A percentile compares a stretch with the other conserved stretches of the same genome.
phyloP scores from a whole-genome alignment of 2,329 filamentous ascomycete genomes.

The Phialophora chinensis region DNA sequence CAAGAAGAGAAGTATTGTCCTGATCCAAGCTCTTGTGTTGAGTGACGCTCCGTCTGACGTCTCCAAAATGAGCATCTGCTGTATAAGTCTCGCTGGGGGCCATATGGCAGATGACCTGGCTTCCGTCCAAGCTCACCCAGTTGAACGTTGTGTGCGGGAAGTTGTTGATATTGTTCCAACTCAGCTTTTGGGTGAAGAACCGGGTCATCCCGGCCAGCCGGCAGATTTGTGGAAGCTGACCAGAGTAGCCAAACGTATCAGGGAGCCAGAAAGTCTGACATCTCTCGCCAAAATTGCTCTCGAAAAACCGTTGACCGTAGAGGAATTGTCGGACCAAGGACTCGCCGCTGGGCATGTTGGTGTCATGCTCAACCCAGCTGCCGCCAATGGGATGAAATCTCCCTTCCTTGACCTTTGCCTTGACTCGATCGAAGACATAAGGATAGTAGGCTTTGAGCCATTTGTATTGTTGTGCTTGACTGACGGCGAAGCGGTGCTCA shows the following conservation, averaged over 20 bases:
- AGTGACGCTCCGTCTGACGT: constrained; percentile 84
- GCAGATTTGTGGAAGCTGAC: constrained; percentile 91
- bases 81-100: constrained; percentile 95
- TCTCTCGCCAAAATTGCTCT: constrained; percentile 87
- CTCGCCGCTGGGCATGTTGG: constrained; percentile 94
- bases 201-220: constrained; percentile 93
- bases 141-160: constrained; percentile 99
- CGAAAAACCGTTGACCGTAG: constrained; percentile 93
- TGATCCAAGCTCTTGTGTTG: constrained; percentile 97
- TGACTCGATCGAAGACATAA: constrained; percentile 85
- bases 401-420: constrained; percentile 85
- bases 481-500: constrained; percentile 89
- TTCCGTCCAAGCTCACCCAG: constrained; percentile 95
- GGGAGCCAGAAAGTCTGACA: constrained; percentile 96
- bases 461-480: constrained; percentile 96
- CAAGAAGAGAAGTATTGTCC: constrained; percentile 85
- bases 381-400: constrained; percentile 94
- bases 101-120: constrained; percentile 98
- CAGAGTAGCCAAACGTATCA: constrained; percentile 97
- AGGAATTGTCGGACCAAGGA: constrained; percentile 92
- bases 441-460: constrained; percentile 94
- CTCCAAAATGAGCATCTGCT: constrained; percentile 90
- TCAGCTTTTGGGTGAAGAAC: constrained; percentile 97
- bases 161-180: constrained; percentile 99
- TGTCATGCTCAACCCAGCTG: constrained; percentile 99